Conservation (phyloP, 2,329 filamentous ascomycete species). For the Monosporascus cannonballus region DNA sequence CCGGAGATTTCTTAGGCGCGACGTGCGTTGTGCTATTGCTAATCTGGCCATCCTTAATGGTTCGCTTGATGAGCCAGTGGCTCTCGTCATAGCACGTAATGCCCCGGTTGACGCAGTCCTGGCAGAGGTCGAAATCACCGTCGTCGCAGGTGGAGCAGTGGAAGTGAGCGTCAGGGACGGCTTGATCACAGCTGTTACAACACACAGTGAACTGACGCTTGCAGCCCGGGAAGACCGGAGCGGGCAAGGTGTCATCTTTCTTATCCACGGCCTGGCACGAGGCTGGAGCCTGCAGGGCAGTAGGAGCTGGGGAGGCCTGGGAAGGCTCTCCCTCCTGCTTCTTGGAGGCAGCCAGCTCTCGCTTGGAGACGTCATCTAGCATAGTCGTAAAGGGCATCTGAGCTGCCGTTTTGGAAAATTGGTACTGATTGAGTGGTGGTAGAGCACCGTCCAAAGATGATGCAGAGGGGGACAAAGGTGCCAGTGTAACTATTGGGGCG, state of each 20-base stretch:
- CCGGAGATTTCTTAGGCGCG: constrained; percentile 46
- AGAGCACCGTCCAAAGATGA: constrained; percentile 2
- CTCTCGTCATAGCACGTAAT: constrained; percentile 69
- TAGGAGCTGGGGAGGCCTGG: not conserved
- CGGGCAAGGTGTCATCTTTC: constrained; percentile 1
- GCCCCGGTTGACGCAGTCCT: constrained; percentile 67
- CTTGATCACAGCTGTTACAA: constrained; percentile 83
- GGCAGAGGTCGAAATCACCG: constrained; percentile 92
- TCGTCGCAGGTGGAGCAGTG: constrained; percentile 92
- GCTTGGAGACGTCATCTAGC: constrained; percentile 5
- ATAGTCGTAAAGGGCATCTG: constrained; percentile 7
- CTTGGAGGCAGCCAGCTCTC: constrained; percentile 1
- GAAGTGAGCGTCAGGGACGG: constrained; percentile 78
- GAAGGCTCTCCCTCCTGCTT: not conserved
- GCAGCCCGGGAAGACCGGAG: constrained; percentile 8
- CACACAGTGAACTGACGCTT: constrained; percentile 68
- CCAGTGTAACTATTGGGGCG: constrained; percentile 10
- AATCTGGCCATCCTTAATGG: constrained; percentile 70
- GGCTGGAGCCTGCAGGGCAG: not conserved
- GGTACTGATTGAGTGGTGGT: constrained; percentile 4
- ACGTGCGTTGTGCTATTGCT: constrained; percentile 83
- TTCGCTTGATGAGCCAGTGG: constrained; percentile 94
- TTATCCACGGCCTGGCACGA: not conserved
- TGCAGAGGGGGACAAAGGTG: constrained; percentile 4
- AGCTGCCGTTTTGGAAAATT: constrained; percentile 6